These are phyloP conservation scores for Lotus japonicus DNA, from an alignment of 306 rosid genomes.

Conservation along the genomic window DNA sequence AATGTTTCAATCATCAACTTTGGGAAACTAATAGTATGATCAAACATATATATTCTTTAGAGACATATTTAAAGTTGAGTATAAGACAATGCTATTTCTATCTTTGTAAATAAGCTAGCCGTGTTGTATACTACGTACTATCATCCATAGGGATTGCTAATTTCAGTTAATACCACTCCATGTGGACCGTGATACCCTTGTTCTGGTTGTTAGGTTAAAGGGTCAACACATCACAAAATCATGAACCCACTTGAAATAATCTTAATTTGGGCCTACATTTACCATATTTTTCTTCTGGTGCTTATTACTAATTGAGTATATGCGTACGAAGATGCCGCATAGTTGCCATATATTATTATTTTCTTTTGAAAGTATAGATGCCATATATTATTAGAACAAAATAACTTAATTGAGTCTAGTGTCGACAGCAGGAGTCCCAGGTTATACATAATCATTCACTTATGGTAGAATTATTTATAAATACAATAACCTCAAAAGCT, in stretches of 20 bases:
- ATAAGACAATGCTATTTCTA: no score
- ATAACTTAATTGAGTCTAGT: no score
- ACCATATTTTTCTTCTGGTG: neutral
- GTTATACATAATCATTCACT: neutral
- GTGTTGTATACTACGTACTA: no score
- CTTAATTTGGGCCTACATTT: neutral
- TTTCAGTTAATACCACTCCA: neutral
- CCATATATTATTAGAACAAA: neutral
- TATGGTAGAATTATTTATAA: neutral
- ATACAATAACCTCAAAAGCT: neutral
- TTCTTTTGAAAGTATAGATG: neutral
- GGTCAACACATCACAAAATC: neutral
- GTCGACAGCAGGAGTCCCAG: neutral
- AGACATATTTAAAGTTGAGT: no score
- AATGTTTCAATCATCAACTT: no score
- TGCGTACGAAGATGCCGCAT: constrained; percentile 14
- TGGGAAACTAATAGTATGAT: no score
- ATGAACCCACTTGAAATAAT: constrained; percentile 11
- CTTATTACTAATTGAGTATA: constrained; percentile 9
- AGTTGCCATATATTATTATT: neutral
- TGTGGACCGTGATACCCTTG: neutral
- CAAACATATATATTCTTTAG: no score
- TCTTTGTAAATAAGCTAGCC: no score
- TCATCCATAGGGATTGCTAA: no score
- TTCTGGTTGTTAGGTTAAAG: neutral